A percentile compares a stretch with the other conserved stretches of the same genome.
These are phyloP conservation scores for Candida palmyrensis DNA, from an alignment of 805 yeast genomes.

Conservation along the genomic window DNA sequence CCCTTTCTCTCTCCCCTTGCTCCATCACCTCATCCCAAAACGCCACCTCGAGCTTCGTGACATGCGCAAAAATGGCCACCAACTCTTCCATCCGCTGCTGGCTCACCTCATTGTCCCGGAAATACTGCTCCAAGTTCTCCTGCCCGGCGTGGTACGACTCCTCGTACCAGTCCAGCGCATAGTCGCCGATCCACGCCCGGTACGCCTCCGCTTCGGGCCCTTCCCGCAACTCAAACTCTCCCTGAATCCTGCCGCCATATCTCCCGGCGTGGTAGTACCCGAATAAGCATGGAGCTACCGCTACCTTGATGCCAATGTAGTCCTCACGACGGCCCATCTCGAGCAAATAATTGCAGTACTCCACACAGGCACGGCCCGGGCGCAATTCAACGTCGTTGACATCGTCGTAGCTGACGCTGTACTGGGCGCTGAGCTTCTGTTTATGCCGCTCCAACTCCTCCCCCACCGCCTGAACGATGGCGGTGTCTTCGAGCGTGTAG, in stretches of 20 bases:
- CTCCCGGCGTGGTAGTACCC: conserved; percentile 62
- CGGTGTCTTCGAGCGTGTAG: conserved; percentile 46
- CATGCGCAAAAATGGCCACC: conserved; percentile 54
- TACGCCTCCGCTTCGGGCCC: conserved; percentile 30
- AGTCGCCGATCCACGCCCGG: conserved; percentile 57
- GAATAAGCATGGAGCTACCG: conserved; percentile 70
- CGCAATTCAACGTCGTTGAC: conserved; percentile 40
- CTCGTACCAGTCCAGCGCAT: conserved; percentile 52
- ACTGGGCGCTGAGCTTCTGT: conserved; percentile 36
- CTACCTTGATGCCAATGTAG: conserved; percentile 61
- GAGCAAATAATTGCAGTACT: conserved; percentile 57
- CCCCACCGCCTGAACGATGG: conserved; percentile 46
- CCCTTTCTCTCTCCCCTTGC: too few relatives aligned
- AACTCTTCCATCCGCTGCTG: conserved; percentile 45
- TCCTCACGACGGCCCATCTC: conserved; percentile 49
- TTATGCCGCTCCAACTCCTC: conserved; percentile 55
- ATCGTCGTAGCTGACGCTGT: conserved; percentile 35
- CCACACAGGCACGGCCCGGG: conserved; percentile 53
- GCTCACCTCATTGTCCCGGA: conserved; percentile 28
- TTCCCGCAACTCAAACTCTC: conserved; percentile 13
- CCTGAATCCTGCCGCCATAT: conserved; percentile 20
- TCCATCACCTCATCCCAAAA: conserved; percentile 58
- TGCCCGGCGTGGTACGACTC: conserved; percentile 51
- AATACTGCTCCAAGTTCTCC: conserved; percentile 40
- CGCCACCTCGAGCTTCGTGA: conserved; percentile 53